Evolutionary conservation across 495 filamentous ascomycete species (phyloP).

Genomic region (Hypoxylon cercidicola): DNA sequence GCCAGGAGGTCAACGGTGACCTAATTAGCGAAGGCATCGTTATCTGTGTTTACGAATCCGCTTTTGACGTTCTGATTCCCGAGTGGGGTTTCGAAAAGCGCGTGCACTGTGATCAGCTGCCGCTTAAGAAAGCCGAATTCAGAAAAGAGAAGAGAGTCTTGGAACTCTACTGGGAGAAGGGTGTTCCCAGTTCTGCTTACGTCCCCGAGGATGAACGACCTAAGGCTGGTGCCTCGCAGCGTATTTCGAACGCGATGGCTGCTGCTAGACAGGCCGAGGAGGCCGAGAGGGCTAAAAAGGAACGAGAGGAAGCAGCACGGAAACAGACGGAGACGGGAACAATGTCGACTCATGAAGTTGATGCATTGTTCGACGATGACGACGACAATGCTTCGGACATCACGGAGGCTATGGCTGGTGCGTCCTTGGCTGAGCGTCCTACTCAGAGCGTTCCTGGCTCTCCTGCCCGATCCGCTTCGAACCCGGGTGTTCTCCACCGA

Average conservation of each 20-base stretch:
- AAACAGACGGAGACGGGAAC: constrained; percentile 93
- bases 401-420: constrained; percentile 84
- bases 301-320: constrained; percentile 85
- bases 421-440: constrained; percentile 84
- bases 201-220: constrained; percentile 97
- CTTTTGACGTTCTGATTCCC: constrained; percentile 97
- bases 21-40: constrained; percentile 97
- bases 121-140: constrained; percentile 97
- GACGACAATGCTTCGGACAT: constrained; percentile 89
- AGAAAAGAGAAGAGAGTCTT: constrained; percentile 92
- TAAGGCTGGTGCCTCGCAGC: constrained; percentile 73
- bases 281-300: constrained; percentile 78
- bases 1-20: constrained; percentile 85
- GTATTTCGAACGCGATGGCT: constrained; percentile 76
- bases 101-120: constrained; percentile 97
- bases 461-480: constrained; percentile 79
- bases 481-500: constrained; percentile 79
- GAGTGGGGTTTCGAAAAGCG: constrained; percentile 99
- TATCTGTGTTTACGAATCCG: constrained; percentile 97
- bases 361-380: constrained; percentile 93
- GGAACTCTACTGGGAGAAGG: constrained; percentile 99
- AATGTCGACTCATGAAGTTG: constrained; percentile 87
- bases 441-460: constrained; percentile 97
- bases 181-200: constrained; percentile 93
- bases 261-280: constrained; percentile 83